Percentiles rank a stretch among this genome's conserved stretches.
These are phyloP conservation scores for Pestalotiopsis sp. DNA, from an alignment of 2,329 filamentous ascomycete genomes.

Conservation along the genomic window DNA sequence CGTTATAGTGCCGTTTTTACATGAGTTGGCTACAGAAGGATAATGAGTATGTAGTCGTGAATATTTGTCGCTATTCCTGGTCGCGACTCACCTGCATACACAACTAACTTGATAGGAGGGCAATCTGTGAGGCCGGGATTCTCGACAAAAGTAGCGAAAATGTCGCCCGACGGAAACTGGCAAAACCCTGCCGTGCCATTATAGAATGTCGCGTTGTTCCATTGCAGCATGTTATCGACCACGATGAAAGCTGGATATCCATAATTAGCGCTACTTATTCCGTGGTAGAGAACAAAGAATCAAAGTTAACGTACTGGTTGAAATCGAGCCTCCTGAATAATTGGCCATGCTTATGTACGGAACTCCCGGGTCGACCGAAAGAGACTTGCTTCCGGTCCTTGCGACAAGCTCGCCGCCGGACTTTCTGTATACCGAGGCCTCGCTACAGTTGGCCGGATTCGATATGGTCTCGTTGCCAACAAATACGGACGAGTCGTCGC, in stretches of 20 bases:
- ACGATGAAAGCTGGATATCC: constrained; percentile 1
- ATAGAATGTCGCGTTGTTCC: constrained; percentile 11
- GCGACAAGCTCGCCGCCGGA: not conserved
- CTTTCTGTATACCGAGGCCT: constrained; percentile 3
- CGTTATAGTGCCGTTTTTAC: constrained; percentile 3
- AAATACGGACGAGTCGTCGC: constrained; percentile 8
- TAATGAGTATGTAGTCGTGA: not conserved
- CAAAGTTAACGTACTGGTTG: not conserved
- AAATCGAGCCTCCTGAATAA: constrained; percentile 9
- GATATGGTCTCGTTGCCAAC: constrained; percentile 8
- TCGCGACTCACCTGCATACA: constrained; percentile 2
- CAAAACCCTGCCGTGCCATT: constrained; percentile 11
- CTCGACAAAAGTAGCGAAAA: constrained; percentile 6
- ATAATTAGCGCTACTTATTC: not conserved
- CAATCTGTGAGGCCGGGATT: not conserved
- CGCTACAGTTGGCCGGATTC: constrained; percentile 4
- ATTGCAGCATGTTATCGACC: not conserved
- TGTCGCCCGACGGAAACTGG: not conserved
- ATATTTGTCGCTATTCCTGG: not conserved
- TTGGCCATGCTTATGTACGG: constrained; percentile 4
- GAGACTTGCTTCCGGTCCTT: not conserved
- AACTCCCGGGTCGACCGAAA: constrained; percentile 12
- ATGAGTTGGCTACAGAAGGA: not conserved
- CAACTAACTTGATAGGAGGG: constrained; percentile 3
- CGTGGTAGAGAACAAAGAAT: not conserved